Evolutionary conservation across 2,329 filamentous ascomycete genomes (phyloP), one percentile per base, ranked within the genome.

Genomic region (Rhynchosporium secalis): DNA sequence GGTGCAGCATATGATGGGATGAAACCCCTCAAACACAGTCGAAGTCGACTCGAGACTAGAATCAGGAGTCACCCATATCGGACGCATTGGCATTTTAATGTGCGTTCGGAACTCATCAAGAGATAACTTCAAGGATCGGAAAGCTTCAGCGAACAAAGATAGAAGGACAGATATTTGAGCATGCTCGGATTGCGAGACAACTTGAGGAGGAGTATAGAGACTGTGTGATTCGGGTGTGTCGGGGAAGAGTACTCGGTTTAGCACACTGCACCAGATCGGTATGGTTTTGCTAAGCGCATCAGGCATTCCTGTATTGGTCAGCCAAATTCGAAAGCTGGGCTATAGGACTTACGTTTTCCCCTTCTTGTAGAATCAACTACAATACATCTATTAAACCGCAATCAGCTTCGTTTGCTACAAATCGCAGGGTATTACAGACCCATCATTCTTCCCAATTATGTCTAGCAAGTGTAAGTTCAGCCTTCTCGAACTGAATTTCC

Each of bases 281-380:
- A 98, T 81, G 0, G 95, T 98, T 76, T 96, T 97, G 70, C 90
- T 92, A 20, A 99, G 82, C 15, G 95, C 93, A 77, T 99, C 95
- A 0, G 95, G 94, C 87, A 98, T 96, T 69, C 85, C 87, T 89
- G 20, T 36, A 56, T 12, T 20, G 12, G 61, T 72, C 40, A 70
- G 70, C 56, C 68, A 58, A 60, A 51, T 12, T 31, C 28, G 55
- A 7, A 8, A 33, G 56, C 36, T 12, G 12, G 46, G 48, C 15
- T 62, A 26, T 6, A n/a, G 41, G 10, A 33, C 82, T 69, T 79
- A 85, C 89, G 84, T 78, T 98, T 98, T 9, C 95, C 95, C 58
- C 94, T 83, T 61, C 95, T 82, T 0, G 95, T 99, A 31, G 92
- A 97, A 76, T 99, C 95, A 48, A 98, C 90, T 62, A 99, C 86